phyloP scores from a whole-genome alignment of 2,329 filamentous ascomycete species.

The Pestalotiopsis sp. region DNA sequence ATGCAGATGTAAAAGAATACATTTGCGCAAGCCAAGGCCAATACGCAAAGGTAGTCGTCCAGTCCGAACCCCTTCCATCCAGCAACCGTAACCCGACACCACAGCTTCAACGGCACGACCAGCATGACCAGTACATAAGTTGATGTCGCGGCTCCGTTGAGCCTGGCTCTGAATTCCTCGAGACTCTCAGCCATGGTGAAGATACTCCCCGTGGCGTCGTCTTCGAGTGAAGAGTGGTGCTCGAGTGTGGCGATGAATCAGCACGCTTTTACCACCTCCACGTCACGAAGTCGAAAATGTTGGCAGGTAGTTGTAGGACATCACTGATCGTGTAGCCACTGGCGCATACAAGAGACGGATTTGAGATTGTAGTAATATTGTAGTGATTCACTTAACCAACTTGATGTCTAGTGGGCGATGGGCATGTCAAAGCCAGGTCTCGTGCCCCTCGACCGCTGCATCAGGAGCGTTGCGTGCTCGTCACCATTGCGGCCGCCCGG shows the following conservation, averaged over 20 bases:
- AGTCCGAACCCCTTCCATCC: background rate
- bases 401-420: no score
- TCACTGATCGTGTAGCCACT: no score
- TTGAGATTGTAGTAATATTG: no score
- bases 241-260: background rate
- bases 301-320: no score
- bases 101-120: background rate
- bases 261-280: no score
- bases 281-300: no score
- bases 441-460: background rate
- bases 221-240: background rate
- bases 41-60: background rate
- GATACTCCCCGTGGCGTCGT: background rate
- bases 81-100: background rate
- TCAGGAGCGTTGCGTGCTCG: no score
- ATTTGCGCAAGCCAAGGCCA: background rate
- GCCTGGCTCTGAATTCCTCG: background rate
- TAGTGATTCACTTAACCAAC: no score
- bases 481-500: no score
- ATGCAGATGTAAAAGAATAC: background rate
- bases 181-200: background rate
- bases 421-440: background rate
- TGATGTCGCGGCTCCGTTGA: background rate
- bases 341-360: no score
- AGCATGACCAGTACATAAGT: background rate